Evolutionary conservation across 352 stramenopile species (phyloP), one percentile per base, ranked within the genome.

Genomic region (Phytopythium boreale): DNA sequence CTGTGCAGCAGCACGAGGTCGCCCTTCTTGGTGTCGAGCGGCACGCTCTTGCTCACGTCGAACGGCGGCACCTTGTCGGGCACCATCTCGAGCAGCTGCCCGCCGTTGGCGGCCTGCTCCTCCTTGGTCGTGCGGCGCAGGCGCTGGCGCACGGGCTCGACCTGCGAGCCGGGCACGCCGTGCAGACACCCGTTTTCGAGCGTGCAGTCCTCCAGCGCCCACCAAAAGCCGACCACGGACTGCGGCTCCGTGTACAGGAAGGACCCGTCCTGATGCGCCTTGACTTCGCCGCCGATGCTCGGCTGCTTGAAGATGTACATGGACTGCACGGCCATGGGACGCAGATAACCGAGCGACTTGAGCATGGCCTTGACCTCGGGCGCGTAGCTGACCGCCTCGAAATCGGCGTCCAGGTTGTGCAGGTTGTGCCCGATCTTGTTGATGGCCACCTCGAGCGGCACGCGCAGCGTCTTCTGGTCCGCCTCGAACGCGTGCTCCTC

Each of bases 231-330:
- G 14, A 98, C 73, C 47, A 97, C 97, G 0, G 94, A 98, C 76
- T 98, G 96, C 20, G 96, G 95, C 70, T 96, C 83, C 22, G 96
- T 99, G 76, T 91, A 97, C n/a, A 99, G 82, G 69, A 98, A 99
- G 31, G 91, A 98, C 15, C 92, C 96, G 77, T 99, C 96, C 76
- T 99, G 96, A 82, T 99, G 96, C n/a, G 89, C 80, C 56, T 89
- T 92, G 0, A 99, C 95, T 47, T 97, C 91, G 39, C 94, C 95
- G 37, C 96, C 95, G 59, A 98, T 97, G 37, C 76, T 81, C 22
- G 91, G 87, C 71, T 98, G 90, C 73, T 99, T 99, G 80, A 98
- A 98, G 72, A 98, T 98, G 75, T 98, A 99, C 96, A 99, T 99
- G 56, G 78, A 96, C 70, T 98, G 94, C 56, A 97, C 93, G 1